These are phyloP conservation scores for Pythium sukuiense DNA, from an alignment of 352 stramenopile species.

Conservation along the genomic window DNA sequence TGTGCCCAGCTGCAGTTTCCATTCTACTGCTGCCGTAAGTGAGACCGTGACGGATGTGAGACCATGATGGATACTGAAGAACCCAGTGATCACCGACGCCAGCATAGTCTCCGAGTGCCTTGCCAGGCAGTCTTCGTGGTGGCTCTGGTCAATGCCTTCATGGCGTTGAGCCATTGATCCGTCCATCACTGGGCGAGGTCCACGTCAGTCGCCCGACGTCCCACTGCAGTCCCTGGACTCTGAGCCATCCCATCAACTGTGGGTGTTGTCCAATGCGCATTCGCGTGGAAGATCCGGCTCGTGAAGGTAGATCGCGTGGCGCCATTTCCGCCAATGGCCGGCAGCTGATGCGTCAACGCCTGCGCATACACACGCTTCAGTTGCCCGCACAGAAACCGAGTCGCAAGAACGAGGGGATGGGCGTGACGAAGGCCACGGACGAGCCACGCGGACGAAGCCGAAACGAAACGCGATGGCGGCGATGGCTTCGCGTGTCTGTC, in stretches of 20 bases:
- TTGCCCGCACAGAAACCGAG: not conserved
- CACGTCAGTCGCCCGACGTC: not conserved
- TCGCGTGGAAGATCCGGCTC: not conserved
- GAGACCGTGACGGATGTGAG: too few species aligned
- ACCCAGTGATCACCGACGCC: too few species aligned
- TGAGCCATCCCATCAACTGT: not conserved
- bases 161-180: too few species aligned
- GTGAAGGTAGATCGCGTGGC: not conserved
- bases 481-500: not conserved
- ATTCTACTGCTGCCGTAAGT: too few species aligned
- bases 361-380: not conserved
- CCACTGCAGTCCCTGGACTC: not conserved
- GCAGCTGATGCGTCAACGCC: not conserved
- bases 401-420: not conserved
- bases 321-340: conserved; percentile 1
- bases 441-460: conserved; percentile 5
- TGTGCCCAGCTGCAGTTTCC: too few species aligned
- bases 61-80: too few species aligned
- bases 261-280: not conserved
- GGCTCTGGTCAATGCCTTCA: too few species aligned
- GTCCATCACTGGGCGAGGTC: too few species aligned
- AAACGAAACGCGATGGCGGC: not conserved
- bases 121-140: too few species aligned
- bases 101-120: too few species aligned
- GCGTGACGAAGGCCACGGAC: not conserved